Conservation (phyloP, 176 grass and related monocot genomes). For the Phragmites australis region DNA sequence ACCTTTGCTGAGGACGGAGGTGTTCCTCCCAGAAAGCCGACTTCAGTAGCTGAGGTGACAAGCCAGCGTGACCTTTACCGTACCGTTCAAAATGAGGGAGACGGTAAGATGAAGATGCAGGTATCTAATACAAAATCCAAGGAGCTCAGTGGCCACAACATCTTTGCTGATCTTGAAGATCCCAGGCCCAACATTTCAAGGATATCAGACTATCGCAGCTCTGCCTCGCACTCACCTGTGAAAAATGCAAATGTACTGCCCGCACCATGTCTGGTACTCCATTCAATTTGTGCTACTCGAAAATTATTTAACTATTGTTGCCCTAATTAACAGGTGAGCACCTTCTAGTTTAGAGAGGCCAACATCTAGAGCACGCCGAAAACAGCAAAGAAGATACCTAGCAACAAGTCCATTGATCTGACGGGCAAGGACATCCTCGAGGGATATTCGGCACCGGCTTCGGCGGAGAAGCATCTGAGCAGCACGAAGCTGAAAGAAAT, state of each 20-base stretch:
- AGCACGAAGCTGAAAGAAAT: slow-evolving; percentile 62
- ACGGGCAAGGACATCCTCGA: slow-evolving; percentile 60
- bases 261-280: not conserved
- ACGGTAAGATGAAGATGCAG: slow-evolving; percentile 50
- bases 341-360: slow-evolving; percentile 64
- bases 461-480: slow-evolving; percentile 48
- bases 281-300: not conserved
- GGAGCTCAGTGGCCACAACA: slow-evolving; percentile 70
- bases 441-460: slow-evolving; percentile 30
- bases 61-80: slow-evolving; percentile 80
- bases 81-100: slow-evolving; percentile 42
- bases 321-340: slow-evolving; percentile 43
- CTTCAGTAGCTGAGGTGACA: slow-evolving; percentile 61
- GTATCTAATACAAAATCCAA: slow-evolving; percentile 68
- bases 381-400: slow-evolving; percentile 59
- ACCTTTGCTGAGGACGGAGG: slow-evolving; percentile 65
- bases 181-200: slow-evolving; percentile 40
- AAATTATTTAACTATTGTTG: not conserved
- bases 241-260: slow-evolving; percentile 41
- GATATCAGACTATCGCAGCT: slow-evolving; percentile 34
- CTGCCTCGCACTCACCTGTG: slow-evolving; percentile 4
- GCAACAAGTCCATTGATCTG: slow-evolving; percentile 55
- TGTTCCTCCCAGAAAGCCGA: slow-evolving; percentile 63
- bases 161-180: slow-evolving; percentile 64
- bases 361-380: slow-evolving; percentile 44